Percentiles rank a stretch among this genome's conserved stretches.
Conservation (phyloP, 2,329 filamentous ascomycete species). For the Chaetomium strumarium region DNA sequence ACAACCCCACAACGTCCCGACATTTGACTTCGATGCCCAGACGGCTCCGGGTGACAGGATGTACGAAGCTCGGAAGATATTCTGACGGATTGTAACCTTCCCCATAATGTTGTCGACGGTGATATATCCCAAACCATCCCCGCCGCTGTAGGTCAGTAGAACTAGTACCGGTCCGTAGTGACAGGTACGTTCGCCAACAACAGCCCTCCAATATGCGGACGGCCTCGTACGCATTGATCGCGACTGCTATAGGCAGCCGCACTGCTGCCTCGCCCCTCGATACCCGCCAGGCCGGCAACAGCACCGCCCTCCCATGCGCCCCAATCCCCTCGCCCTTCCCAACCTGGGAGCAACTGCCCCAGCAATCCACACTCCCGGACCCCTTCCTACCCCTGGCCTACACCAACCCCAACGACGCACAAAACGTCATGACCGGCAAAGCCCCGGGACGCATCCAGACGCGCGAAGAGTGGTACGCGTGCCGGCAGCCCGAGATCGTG, state of each 20-base stretch:
- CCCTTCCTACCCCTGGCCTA: constrained; percentile 38
- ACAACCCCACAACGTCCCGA: constrained; percentile 7
- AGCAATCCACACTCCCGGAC: constrained; percentile 37
- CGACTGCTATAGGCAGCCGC: constrained; percentile 1
- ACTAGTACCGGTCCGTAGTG: too few relatives aligned
- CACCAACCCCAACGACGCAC: constrained; percentile 33
- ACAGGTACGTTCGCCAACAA: not conserved
- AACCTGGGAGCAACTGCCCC: constrained; percentile 32
- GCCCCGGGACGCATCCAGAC: constrained; percentile 38
- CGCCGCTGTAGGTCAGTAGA: too few relatives aligned
- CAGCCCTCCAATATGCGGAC: constrained; percentile 6
- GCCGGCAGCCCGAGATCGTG: constrained; percentile 45
- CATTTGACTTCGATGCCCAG: not conserved
- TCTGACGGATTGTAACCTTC: not conserved
- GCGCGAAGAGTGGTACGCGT: constrained; percentile 43
- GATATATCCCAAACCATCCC: constrained; percentile 5
- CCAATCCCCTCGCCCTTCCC: constrained; percentile 29
- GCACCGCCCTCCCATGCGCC: constrained; percentile 21
- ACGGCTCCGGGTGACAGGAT: constrained; percentile 13
- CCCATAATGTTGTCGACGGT: not conserved
- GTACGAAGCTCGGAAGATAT: constrained; percentile 6
- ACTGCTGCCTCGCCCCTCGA: not conserved
- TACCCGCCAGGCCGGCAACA: constrained; percentile 8
- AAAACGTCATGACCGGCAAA: constrained; percentile 34
- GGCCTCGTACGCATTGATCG: constrained; percentile 2